These are phyloP conservation scores for Inosperma sp. DNA, from an alignment of 768 basidiomycete species.

Conservation along the genomic window DNA sequence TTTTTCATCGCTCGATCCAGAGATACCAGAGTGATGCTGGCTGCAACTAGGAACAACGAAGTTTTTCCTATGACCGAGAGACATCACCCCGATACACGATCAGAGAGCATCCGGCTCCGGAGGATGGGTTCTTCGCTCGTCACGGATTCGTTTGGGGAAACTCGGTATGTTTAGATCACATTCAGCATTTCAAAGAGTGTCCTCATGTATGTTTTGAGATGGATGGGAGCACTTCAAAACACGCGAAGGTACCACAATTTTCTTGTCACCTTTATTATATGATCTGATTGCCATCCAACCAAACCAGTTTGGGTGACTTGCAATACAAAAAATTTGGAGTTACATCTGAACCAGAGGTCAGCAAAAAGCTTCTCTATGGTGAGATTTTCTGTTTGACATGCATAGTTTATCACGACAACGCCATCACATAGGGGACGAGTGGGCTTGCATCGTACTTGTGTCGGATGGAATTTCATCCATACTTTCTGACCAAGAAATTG, in stretches of 20 bases:
- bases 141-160: conserved; percentile 93
- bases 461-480: conserved; percentile 92
- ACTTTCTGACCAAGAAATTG: conserved; percentile 90
- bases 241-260: conserved; percentile 62
- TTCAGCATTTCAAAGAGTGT: conserved; percentile 4
- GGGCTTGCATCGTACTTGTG: conserved; percentile 84
- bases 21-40: conserved; percentile 85
- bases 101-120: conserved; percentile 80
- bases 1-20: conserved; percentile 37
- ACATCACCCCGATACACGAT: conserved; percentile 89
- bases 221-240: conserved; percentile 94
- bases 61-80: conserved; percentile 89
- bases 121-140: conserved; percentile 87
- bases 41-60: conserved; percentile 63
- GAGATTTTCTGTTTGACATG: conserved; percentile 10
- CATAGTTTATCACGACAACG: neutral
- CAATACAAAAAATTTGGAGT: conserved; percentile 88
- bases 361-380: conserved; percentile 74
- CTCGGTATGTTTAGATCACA: conserved; percentile 46
- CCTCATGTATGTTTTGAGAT: conserved; percentile 41
- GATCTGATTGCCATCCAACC: too few species aligned
- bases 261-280: neutral
- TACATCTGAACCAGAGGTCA: conserved; percentile 88
- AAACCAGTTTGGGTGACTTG: conserved; percentile 74
- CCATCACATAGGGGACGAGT: conserved; percentile 56